Evolutionary conservation across 495 filamentous ascomycete species (phyloP).

Genomic region (Penicilliopsis zonata): DNA sequence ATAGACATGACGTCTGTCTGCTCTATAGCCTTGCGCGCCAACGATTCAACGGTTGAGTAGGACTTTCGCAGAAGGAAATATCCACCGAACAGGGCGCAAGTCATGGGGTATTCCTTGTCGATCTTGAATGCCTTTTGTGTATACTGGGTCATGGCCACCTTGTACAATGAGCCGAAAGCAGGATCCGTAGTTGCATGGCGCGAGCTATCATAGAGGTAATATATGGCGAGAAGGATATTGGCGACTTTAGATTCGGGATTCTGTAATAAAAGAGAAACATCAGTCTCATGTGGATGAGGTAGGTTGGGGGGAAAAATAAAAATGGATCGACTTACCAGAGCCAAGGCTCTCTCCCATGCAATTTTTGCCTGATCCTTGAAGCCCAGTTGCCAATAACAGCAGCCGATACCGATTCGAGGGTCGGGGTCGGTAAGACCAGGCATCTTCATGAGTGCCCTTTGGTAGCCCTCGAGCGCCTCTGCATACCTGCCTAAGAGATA

Average conservation of each 20-base stretch:
- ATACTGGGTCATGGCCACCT: conserved; percentile 86
- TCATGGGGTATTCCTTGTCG: conserved; percentile 86
- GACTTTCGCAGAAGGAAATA: conserved; percentile 76
- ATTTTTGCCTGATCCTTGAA: conserved; percentile 82
- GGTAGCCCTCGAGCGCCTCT: conserved; percentile 74
- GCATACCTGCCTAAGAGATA: conserved; percentile 74
- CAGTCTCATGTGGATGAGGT: too few species aligned
- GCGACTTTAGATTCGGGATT: conserved; percentile 85
- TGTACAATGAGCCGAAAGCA: conserved; percentile 69
- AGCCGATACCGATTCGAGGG: conserved; percentile 87
- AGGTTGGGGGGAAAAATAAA: not conserved
- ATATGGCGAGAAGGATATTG: conserved; percentile 78
- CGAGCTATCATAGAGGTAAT: conserved; percentile 72
- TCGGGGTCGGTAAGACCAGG: conserved; percentile 89
- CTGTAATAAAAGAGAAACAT: conserved; percentile 14
- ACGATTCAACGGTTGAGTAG: conserved; percentile 64
- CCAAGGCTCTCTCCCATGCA: conserved; percentile 80
- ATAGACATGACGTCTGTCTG: conserved; percentile 90
- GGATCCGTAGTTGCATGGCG: conserved; percentile 66
- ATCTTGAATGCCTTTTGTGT: conserved; percentile 89
- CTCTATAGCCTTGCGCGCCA: conserved; percentile 89
- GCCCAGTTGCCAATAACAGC: conserved; percentile 90
- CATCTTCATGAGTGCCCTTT: conserved; percentile 70
- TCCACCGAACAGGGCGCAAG: conserved; percentile 75
- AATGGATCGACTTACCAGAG: conserved; percentile 39